phyloP scores from a whole-genome alignment of 495 filamentous ascomycete genomes.

The Pseudoneurospora amorphoporcata region DNA sequence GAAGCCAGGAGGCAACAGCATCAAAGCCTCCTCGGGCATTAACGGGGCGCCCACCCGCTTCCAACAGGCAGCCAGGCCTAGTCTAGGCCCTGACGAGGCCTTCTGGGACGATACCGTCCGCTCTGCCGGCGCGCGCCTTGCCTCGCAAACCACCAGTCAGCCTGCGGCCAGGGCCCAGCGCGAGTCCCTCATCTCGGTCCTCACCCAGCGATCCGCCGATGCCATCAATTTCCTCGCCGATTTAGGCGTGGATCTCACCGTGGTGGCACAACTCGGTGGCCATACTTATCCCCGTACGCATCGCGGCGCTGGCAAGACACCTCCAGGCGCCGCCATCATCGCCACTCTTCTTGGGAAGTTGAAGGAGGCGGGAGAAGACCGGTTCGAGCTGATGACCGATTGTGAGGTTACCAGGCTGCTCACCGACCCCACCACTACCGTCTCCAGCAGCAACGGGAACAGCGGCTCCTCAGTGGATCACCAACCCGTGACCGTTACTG shows the following conservation, averaged over 20 bases:
- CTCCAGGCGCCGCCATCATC: slow-evolving; percentile 46
- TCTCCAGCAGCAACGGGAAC: neutral
- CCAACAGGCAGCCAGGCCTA: slow-evolving; percentile 23
- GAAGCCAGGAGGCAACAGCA: slow-evolving; percentile 51
- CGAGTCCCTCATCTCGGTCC: slow-evolving; percentile 30
- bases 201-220: slow-evolving; percentile 29
- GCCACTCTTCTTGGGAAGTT: slow-evolving; percentile 35
- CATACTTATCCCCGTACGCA: slow-evolving; percentile 46
- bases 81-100: slow-evolving; percentile 17
- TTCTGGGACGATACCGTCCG: slow-evolving; percentile 46
- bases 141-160: slow-evolving; percentile 2
- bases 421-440: slow-evolving; percentile 4
- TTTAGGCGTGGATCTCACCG: slow-evolving; percentile 43
- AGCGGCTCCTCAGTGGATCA: neutral
- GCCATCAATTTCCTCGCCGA: slow-evolving; percentile 45
- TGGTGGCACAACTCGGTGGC: slow-evolving; percentile 44
- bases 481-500: slow-evolving; percentile 12
- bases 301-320: slow-evolving; percentile 36
- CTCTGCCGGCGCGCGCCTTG: slow-evolving; percentile 31
- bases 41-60: slow-evolving; percentile 47
- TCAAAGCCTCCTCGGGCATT: slow-evolving; percentile 54
- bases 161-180: slow-evolving; percentile 10
- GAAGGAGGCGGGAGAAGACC: slow-evolving; percentile 25
- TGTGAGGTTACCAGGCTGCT: slow-evolving; percentile 38
- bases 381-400: slow-evolving; percentile 36